phyloP scores from a whole-genome alignment of 1,139 yeast species.

The Blastobotrys arbuscula region DNA sequence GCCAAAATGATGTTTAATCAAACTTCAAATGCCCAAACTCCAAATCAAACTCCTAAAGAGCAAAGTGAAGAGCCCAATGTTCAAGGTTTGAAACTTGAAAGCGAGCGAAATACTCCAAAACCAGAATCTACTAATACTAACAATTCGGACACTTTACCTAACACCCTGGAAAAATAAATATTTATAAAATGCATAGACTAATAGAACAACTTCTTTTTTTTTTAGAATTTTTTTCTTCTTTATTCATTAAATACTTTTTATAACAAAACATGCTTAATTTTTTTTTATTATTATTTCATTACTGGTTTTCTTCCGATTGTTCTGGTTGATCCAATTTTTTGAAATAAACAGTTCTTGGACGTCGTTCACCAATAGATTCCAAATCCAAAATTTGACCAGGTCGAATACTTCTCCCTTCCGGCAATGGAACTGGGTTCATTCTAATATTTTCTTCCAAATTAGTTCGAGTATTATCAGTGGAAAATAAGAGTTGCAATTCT shows the following conservation, averaged over 20 bases:
- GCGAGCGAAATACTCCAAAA: not conserved
- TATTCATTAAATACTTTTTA: not conserved
- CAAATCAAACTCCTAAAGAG: not conserved
- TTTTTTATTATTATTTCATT: not conserved
- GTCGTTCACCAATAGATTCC: constrained; percentile 23
- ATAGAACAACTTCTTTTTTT: not conserved
- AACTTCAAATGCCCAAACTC: not conserved
- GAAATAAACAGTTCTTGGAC: constrained; percentile 23
- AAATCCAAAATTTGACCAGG: constrained; percentile 25
- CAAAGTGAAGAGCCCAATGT: not conserved
- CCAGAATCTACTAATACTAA: not conserved
- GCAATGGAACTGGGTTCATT: constrained; percentile 25
- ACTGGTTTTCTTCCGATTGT: not conserved
- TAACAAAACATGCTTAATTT: not conserved
- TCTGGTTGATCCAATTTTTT: constrained; percentile 12
- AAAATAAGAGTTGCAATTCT: constrained; percentile 18
- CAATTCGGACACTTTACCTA: not conserved
- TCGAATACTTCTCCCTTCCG: constrained; percentile 20
- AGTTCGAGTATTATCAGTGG: constrained; percentile 20
- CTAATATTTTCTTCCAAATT: constrained; percentile 20
- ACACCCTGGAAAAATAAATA: not conserved
- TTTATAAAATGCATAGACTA: not conserved
- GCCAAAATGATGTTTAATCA: constrained; percentile 40
- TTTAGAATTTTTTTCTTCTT: not conserved
- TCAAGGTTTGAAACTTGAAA: not conserved